Base-by-base conservation (phyloP, 2,329 filamentous ascomycete genomes). In the Colletotrichum australisinense region DNA sequence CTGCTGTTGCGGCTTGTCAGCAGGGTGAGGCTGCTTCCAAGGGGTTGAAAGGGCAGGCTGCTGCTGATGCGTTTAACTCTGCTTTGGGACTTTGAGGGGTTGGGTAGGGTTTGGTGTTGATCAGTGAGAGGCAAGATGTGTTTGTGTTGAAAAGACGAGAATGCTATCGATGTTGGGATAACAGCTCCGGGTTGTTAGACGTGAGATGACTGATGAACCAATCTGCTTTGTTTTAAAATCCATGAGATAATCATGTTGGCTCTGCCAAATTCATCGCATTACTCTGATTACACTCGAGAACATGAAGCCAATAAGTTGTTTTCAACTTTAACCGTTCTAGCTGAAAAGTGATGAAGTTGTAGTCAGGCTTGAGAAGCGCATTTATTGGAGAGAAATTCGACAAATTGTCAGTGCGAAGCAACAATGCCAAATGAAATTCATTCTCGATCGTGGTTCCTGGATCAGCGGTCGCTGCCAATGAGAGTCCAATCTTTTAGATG, bases 51-150 rank as follows among this genome's bases (percentile, higher is more conserved):
- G 77, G 76, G 30, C 75, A 77, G 69, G 69, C 71, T 38, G 78
- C 78, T n/a, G 77, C 78, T 19, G 76, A 78, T 59, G 74, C 74
- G 26, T 79, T 79, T 65, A 78, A 79, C 69, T 58, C 72, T 12
- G 72, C 72, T 35, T 60, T 75, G 5, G 74, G 74, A 1, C 9
- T 75, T 9, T 75, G 52, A 68, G 19, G 4, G 22, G 60, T 49
- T 11, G 26, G 28, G 7, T 12, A 35, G 3, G 1, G 28, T 9
- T 4, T 46, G 16, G 28, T 60, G 66, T 28, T 3, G 14, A 2
- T 7, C 3, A 30, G 9, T 30, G 38, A 28, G 28, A 28, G 22
- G 49, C 26, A 16, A 1, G 52, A 14, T 19, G 22, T 22, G 38
- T n/a, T 6, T 22, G 22, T 30, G n/a, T n/a, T 28, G 28, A 14